Conservation (phyloP, 2,329 filamentous ascomycete genomes). For the Diaporthe longicolla region DNA sequence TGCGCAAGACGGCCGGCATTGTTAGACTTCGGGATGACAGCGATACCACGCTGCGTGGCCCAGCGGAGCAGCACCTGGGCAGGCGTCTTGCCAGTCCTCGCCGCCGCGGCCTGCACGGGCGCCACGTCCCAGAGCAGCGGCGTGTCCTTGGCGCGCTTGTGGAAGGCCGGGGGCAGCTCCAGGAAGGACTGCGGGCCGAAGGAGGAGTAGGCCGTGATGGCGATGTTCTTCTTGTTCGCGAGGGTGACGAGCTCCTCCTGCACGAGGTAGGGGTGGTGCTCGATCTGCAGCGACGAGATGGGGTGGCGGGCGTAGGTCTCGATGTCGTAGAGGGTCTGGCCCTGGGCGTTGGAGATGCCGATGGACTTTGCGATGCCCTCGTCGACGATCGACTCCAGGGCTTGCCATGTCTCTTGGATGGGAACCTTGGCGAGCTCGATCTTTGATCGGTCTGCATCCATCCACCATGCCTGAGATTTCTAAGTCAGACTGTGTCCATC, state of each 20-base stretch:
- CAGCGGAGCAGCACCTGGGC: slow-evolving; percentile 12
- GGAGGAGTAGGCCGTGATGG: slow-evolving; percentile 6
- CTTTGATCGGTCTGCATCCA: background rate
- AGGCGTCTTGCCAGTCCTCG: background rate
- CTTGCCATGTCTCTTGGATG: slow-evolving; percentile 13
- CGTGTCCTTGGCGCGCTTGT: background rate
- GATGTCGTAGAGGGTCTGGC: slow-evolving; percentile 7
- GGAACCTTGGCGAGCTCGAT: background rate
- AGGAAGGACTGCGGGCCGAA: slow-evolving; percentile 12
- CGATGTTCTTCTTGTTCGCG: background rate
- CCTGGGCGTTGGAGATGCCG: slow-evolving; percentile 15
- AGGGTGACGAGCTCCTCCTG: slow-evolving; percentile 1
- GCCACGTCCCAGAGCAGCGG: slow-evolving; percentile 1
- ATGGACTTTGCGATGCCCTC: slow-evolving; percentile 14
- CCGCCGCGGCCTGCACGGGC: slow-evolving; percentile 1
- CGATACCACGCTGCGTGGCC: slow-evolving; percentile 1
- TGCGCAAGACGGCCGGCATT: background rate
- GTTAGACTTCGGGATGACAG: slow-evolving; percentile 8
- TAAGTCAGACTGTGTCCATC: background rate
- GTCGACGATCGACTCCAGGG: slow-evolving; percentile 8
- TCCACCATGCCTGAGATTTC: background rate
- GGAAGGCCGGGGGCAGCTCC: slow-evolving; percentile 7
- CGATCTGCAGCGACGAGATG: slow-evolving; percentile 14
- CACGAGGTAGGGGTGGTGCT: slow-evolving; percentile 13
- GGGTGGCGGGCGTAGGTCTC: slow-evolving; percentile 16